phyloP scores from a whole-genome alignment of 495 filamentous ascomycete species.

The Penicillium daleae region DNA sequence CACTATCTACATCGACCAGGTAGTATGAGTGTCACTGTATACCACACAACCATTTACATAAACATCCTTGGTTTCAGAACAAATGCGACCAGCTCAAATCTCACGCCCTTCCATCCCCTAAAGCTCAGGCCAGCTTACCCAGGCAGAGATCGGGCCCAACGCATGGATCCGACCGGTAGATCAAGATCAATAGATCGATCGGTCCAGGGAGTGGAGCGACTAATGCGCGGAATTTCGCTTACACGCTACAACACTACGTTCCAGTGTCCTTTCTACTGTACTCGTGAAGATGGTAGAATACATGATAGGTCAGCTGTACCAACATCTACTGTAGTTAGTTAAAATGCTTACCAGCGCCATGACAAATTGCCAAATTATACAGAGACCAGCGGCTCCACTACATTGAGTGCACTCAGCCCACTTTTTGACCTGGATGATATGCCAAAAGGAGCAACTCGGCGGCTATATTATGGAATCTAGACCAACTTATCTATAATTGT shows the following conservation, averaged over 20 bases:
- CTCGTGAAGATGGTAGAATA: not conserved
- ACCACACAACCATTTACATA: no score
- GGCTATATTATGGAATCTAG: no score
- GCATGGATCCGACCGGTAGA: not conserved
- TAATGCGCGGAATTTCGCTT: not conserved
- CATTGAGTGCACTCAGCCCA: not conserved
- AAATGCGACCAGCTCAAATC: not conserved
- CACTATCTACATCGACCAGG: no score
- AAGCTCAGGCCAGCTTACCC: slow-evolving; percentile 4
- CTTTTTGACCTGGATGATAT: not conserved
- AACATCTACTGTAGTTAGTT: no score
- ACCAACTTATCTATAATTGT: no score
- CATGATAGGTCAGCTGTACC: not conserved
- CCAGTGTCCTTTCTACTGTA: not conserved
- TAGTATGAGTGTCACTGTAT: no score
- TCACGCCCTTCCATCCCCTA: not conserved
- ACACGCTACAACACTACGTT: not conserved
- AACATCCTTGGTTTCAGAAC: no score
- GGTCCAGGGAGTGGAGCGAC: not conserved
- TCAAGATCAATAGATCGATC: not conserved
- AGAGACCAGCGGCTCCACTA: not conserved
- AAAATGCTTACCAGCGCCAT: not conserved
- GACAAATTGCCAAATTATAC: not conserved
- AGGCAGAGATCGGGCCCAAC: not conserved
- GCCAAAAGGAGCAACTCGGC: not conserved